Base-by-base conservation (phyloP, 2,329 filamentous ascomycete genomes). In the Dryadomyces quercus-mongolicae region DNA sequence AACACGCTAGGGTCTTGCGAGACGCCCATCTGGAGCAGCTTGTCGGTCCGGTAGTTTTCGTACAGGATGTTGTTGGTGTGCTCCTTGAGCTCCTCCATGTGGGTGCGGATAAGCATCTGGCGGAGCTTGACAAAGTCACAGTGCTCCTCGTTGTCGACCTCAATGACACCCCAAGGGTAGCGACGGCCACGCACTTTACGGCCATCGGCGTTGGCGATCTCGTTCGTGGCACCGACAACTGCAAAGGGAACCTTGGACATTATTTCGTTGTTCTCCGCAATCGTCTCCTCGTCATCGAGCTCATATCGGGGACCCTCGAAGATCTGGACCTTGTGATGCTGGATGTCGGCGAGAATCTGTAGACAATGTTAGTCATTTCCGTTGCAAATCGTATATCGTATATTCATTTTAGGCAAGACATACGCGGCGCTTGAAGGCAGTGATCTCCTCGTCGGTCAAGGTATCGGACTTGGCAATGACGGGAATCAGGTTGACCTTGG, bases 81-180 rank as follows among this genome's bases (percentile, higher is more conserved):
- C 78, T 98, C 93, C 85, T 98, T 98, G 77, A 98, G 89, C 76
- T 98, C 93, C 71, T 98, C 93, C 93, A 98, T 98, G 81, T 98
- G 93, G 55, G 93, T 98, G 71, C 93, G 88, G 76, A 98, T 97
- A 63, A 98, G 84, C 93, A 98, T 98, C 74, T 98, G 93, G 71
- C 93, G 90, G 58, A 98, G 84, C 84, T 98, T 98, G 74, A 97
- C 93, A 63, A 98, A 98, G 75, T 98, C 93, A 68, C 93, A 98
- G 78, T 98, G 93, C 72, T 98, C 93, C 80, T 98, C 93, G 70
- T 98, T 98, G 74, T 98, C 93, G 60, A 98, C 93, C 74, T 98
- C 93, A 62, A 98, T 96, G 64, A 93, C 84, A 75, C 93, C 93
- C 93, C 93, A 98, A 16, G 93, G 93, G 75, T 97, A 97, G 64